Base-by-base conservation (phyloP, 2,329 filamentous ascomycete species). In the Venturiaceae sp. region DNA sequence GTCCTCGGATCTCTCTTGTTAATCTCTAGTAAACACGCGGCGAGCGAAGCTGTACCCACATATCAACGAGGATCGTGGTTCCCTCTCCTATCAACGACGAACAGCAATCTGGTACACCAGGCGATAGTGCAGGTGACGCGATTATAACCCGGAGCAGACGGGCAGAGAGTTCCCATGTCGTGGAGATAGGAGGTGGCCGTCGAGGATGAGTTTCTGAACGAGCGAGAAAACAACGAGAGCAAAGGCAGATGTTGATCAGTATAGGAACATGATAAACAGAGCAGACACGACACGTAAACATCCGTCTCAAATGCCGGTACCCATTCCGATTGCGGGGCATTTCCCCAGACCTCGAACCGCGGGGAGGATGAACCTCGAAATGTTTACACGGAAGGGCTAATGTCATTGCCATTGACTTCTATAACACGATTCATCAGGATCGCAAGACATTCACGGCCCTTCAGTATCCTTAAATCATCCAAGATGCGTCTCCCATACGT, bases 401-500 rank as follows among this genome's bases (percentile, higher is more conserved):
- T 39, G 37, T 39, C 37, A n/a, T 39, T 39, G 37, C 37, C 37
- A 6, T 16, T 19, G 37, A 39, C 37, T 19, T 39, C 16, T 2
- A 39, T n/a, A 8, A 39, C 16, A 39, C 16, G n/a, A 23, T 44
- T 16, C 16, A 13, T 23, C 3, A 23, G 3, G n/a, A 44, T 13
- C 3, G 6, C 3, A 23, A 44, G 19, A 44, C 3, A 5, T 13
- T 8, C 14, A 5, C 39, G 39, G 26, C 39, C 26, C 39, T 44
- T 30, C 41, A 28, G 21, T 14, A 28, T 7, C 41, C 13, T 13
- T 14, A 3, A 13, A 1, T 14, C 11, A 28, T 21, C 19, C 21
- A 47, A 7, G 30, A 83, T 83, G 80, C 79, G 79, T 66, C 74
- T 83, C 55, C 73, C 75, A 39, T 83, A 83, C 68, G 72, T 80